Evolutionary conservation across 2,329 filamentous ascomycete species (phyloP).

Genomic region (Cladosporium oxysporum): DNA sequence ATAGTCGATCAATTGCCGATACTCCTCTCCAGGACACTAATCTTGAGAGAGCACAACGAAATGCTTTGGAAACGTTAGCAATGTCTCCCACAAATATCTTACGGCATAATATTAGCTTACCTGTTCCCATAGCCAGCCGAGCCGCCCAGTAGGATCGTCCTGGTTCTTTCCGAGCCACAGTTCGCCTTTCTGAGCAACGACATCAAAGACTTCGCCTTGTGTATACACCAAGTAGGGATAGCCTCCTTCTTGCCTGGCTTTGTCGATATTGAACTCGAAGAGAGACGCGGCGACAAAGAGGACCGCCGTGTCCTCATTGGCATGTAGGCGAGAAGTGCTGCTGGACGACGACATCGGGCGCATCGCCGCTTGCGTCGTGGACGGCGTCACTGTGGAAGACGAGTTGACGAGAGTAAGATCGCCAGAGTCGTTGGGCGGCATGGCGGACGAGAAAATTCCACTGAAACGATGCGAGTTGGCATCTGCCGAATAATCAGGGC

Average conservation of each 20-base stretch:
- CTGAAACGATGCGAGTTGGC: conserved; percentile 31
- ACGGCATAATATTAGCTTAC: neutral
- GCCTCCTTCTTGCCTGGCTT: conserved; percentile 85
- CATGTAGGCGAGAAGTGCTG: conserved; percentile 21
- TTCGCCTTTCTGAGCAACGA: conserved; percentile 95
- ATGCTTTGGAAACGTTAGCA: neutral
- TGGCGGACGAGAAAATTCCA: conserved; percentile 37
- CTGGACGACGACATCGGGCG: conserved; percentile 18
- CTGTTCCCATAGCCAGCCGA: conserved; percentile 99
- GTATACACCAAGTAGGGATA: conserved; percentile 96
- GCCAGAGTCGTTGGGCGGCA: conserved; percentile 29
- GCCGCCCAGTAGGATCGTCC: conserved; percentile 74
- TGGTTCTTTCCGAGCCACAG: conserved; percentile 97
- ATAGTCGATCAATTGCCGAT: neutral
- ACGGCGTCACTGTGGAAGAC: conserved; percentile 1
- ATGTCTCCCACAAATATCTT: neutral
- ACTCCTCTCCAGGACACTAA: conserved; percentile 1
- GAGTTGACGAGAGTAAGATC: conserved; percentile 15
- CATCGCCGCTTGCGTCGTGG: conserved; percentile 2
- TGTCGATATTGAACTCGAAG: conserved; percentile 96
- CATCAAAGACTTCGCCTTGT: conserved; percentile 72
- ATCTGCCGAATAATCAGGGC: conserved; percentile 24
- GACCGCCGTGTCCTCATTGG: conserved; percentile 48
- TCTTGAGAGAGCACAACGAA: conserved; percentile 55
- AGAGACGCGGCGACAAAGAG: conserved; percentile 90